Base-by-base conservation (phyloP, 768 basidiomycete genomes). In the Lactifluus volemus region DNA sequence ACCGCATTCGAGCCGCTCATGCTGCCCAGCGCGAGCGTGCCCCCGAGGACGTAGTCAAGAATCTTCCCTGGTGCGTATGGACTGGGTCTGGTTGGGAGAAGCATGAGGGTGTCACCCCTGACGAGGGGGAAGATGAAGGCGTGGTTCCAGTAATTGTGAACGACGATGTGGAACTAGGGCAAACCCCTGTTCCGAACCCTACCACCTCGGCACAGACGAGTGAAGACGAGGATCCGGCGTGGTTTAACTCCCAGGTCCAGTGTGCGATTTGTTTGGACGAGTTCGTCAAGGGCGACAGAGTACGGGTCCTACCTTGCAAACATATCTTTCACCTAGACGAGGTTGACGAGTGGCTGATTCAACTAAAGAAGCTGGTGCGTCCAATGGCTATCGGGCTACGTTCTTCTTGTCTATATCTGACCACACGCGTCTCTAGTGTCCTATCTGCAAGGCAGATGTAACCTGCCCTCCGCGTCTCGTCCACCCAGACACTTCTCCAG, bases 271-370 rank as follows among this genome's bases (percentile, higher is more conserved):
- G 96, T 71, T 79, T 98, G 58, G 89, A 81, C 61, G 83, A 86
- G 63, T 98, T 98, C 67, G 83, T 76, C 44, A 84, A 84, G 68
- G 94, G 94, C 3, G 96, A 98, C 70, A 82, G 84, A 67, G 91
- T 98, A 47, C 83, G 95, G 67, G 90, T 95, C 54, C 71, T 98
- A 44, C 96, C 96, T 1, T 98, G 96, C 69, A 88, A 89, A 50
- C 96, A 98, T 71, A 85, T 98, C 56, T 98, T 97, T 75, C 96
- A 98, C 73, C 81, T 91, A 49, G 80, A 86, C 39, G 96, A 98
- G 71, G 83, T 97, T 42, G 92, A 94, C 70, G 81, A 87, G 65
- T 98, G 96, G 96, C 74, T 98, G 61, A 86, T 95, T 58, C 84
- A 88, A 63, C 83, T 91, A 72, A 92, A 94, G 78, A 97, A 97